Conservation (phyloP, 139 green algal species). For the Micractinium sp. region DNA sequence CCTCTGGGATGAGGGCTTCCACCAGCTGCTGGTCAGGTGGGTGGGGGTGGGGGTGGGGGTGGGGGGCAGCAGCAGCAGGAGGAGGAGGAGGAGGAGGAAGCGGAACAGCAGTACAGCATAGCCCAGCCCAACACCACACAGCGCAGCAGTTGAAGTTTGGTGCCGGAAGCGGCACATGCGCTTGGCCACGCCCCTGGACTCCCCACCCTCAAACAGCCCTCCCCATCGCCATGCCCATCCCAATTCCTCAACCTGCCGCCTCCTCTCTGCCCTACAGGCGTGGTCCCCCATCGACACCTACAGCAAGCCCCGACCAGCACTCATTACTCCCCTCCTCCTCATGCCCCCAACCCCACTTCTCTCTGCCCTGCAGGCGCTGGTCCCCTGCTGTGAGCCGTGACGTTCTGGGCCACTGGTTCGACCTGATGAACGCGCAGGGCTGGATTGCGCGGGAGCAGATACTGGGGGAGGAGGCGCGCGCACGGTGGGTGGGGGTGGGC, state of each 20-base stretch:
- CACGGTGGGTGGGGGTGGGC: background rate
- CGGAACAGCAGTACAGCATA: too few relatives aligned
- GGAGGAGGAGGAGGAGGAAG: too few relatives aligned
- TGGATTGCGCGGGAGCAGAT: conserved; percentile 89
- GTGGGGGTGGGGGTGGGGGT: background rate
- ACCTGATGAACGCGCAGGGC: conserved; percentile 86
- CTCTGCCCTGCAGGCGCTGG: conserved; percentile 62
- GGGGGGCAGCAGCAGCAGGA: background rate
- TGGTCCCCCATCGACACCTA: too few relatives aligned
- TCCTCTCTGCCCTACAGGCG: too few relatives aligned
- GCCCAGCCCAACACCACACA: too few relatives aligned
- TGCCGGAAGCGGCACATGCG: too few relatives aligned
- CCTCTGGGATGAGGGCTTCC: conserved; percentile 98
- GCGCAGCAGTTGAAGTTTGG: too few relatives aligned
- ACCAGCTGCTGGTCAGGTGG: conserved; percentile 71
- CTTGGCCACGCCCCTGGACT: too few relatives aligned
- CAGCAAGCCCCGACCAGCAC: too few relatives aligned
- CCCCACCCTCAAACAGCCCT: too few relatives aligned
- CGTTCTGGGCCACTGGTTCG: conserved; percentile 90
- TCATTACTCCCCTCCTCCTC: background rate
- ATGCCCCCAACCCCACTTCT: background rate
- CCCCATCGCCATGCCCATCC: too few relatives aligned
- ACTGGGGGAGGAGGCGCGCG: conserved; percentile 75
- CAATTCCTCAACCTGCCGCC: background rate
- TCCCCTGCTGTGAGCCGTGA: conserved; percentile 73